Evolutionary conservation across 495 filamentous ascomycete species (phyloP), one percentile per base, ranked within the genome.

Genomic region (Lichenothelia convexa): DNA sequence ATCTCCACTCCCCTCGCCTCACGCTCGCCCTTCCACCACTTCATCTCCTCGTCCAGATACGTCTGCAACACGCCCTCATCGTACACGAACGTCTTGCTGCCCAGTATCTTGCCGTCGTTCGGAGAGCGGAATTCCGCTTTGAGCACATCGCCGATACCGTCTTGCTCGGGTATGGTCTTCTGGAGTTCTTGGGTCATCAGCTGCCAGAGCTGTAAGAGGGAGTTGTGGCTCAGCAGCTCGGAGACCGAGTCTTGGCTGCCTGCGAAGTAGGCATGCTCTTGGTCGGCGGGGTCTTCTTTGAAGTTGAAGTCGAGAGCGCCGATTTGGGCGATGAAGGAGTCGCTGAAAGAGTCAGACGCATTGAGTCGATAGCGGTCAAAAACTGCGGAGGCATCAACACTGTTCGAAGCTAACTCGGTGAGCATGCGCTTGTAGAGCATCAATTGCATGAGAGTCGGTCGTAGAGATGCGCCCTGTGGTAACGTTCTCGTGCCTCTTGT

Each of bases 371-470:
- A 84, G 9, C 84, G 75, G 6, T 60, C 47, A 31, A 85, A 73
- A 9, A 95, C 59, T 4, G 59, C 44, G 15, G 65, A 48, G 24
- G 83, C 74, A 37, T 80, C 69, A 1, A 93, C 66, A n/a, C 65
- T 59, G 41, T 70, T 76, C 2, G 68, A 65, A n/a, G 75, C 71
- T 42, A 95, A 65, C 3, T 71, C 60, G 26, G 74, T 73, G 20
- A 97, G 65, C 34, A 95, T 72, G n/a, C 74, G 75, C 45, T 84
- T 84, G 49, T 97, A 97, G 1, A 94, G 59, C 58, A 91, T 85
- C 5, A 97, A 62, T 54, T 97, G 89, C 35, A 93, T 73, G 35
- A 72, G 62, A 0, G 89, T 81, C 0, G 75, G 79, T 8, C 78
- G 74, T 15, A 84, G 70, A n/a, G 75, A 69, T 1, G 73, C 59